Evolutionary conservation across 2,329 filamentous ascomycete species (phyloP).

Genomic region (Seiridium unicorne): DNA sequence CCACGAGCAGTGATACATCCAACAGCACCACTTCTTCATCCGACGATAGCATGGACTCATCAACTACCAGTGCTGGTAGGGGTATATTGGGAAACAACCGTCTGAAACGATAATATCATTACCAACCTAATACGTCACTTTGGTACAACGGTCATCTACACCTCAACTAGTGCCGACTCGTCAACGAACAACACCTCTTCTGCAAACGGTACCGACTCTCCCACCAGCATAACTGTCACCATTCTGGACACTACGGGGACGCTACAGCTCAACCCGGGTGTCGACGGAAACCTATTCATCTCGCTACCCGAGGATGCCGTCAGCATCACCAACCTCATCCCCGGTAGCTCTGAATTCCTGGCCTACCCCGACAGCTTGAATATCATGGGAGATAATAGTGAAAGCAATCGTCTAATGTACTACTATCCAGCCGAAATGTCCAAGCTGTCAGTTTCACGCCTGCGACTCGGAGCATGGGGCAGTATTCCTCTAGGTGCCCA

Average conservation of each 20-base stretch:
- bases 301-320: neutral
- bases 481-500: neutral
- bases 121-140: too few species aligned
- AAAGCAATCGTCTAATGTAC: neutral
- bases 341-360: neutral
- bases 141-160: too few species aligned
- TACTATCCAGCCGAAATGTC: neutral
- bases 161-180: too few species aligned
- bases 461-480: neutral
- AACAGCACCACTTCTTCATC: too few species aligned
- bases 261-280: neutral
- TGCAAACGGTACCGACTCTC: neutral
- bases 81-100: too few species aligned
- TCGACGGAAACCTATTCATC: conserved; percentile 3
- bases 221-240: neutral
- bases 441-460: neutral
- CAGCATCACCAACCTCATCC: neutral
- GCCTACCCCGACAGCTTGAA: neutral
- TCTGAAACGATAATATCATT: too few species aligned
- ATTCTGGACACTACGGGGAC: neutral
- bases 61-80: too few species aligned
- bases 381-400: conserved; percentile 1
- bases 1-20: neutral
- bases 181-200: neutral
- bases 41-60: too few species aligned